These are phyloP conservation scores for Schizophyllum commune DNA, from an alignment of 1,284 basidiomycete species.

Conservation along the genomic window DNA sequence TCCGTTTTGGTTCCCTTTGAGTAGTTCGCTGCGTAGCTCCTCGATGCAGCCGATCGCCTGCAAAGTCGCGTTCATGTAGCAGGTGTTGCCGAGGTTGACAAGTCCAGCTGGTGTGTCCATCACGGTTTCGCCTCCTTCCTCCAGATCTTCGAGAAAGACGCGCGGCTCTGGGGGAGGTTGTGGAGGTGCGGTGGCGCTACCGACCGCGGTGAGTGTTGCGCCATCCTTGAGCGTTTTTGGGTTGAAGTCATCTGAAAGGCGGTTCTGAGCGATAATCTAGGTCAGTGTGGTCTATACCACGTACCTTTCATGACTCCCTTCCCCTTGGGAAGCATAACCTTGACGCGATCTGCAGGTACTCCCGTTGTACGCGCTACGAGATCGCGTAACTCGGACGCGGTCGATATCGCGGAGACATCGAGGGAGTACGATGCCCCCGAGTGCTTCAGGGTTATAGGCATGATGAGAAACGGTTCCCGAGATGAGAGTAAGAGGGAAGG, in stretches of 20 bases:
- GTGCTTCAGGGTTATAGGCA: not conserved
- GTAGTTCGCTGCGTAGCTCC: constrained; percentile 71
- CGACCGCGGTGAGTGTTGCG: not conserved
- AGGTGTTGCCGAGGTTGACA: constrained; percentile 75
- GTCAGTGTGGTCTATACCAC: not conserved
- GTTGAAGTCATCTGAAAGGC: not conserved
- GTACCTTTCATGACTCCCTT: not conserved
- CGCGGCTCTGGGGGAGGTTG: not conserved
- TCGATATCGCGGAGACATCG: not conserved
- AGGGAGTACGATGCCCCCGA: not conserved
- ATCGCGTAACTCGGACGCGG: not conserved
- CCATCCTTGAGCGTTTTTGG: not conserved
- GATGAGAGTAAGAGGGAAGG: not conserved
- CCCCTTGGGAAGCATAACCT: not conserved
- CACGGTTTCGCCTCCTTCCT: not conserved
- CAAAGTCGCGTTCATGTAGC: constrained; percentile 94
- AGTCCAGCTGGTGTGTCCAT: constrained; percentile 2
- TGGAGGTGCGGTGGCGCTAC: not conserved
- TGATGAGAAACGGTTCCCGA: not conserved
- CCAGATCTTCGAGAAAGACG: not conserved
- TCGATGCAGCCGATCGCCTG: constrained; percentile 90
- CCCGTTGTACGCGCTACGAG: not conserved
- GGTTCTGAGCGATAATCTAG: not conserved
- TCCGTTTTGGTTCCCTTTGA: constrained; percentile 3
- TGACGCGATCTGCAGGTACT: not conserved